These are phyloP conservation scores for Dothideomycetes sp. DNA, from an alignment of 2,329 filamentous ascomycete genomes.

Conservation along the genomic window DNA sequence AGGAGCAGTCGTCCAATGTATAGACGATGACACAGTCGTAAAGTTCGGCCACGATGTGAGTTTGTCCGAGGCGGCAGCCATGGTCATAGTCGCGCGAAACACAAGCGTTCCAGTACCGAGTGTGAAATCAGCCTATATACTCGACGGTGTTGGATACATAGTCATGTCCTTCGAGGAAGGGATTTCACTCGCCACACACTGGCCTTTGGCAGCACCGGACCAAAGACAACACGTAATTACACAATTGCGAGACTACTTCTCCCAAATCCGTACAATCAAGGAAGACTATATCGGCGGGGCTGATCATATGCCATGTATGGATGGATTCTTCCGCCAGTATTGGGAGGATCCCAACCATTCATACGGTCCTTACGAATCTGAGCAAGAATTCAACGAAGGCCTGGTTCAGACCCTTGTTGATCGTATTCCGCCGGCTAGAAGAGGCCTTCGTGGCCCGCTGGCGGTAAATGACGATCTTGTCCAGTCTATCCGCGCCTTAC, in stretches of 20 bases:
- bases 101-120: slow-evolving; percentile 36
- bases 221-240: not conserved
- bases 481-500: too few species aligned
- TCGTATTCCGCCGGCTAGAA: too few species aligned
- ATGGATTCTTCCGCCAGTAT: not conserved
- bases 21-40: too few species aligned
- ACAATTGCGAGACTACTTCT: not conserved
- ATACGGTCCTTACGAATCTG: not conserved
- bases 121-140: slow-evolving; percentile 33
- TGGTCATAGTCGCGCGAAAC: slow-evolving; percentile 29
- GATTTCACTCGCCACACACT: not conserved
- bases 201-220: not conserved
- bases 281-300: too few species aligned
- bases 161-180: slow-evolving; percentile 27
- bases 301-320: too few species aligned
- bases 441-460: too few species aligned
- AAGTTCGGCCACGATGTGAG: too few species aligned
- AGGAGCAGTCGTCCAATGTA: too few species aligned
- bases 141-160: slow-evolving; percentile 29
- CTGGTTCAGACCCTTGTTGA: not conserved
- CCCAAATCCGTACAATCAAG: not conserved
- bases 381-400: slow-evolving; percentile 1
- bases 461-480: not conserved
- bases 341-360: not conserved
- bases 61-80: slow-evolving; percentile 30